Percentiles rank a stretch among this genome's conserved stretches.
These are phyloP conservation scores for Aspergillus sp. DNA, from an alignment of 2,329 filamentous ascomycete genomes.

Conservation along the genomic window DNA sequence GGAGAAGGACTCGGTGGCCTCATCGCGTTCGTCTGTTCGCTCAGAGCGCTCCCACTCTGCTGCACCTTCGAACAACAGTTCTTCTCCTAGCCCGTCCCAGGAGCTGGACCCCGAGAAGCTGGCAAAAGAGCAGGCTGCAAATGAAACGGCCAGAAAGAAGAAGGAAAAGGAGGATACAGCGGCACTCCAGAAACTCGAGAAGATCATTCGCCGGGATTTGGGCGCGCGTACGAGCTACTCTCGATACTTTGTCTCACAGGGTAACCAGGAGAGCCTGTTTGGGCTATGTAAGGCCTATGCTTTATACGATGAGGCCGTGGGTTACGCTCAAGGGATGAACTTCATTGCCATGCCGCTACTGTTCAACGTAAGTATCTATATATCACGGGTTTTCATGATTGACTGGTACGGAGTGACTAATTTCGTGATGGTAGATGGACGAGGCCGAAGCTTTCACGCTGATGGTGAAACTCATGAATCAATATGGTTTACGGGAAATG, in stretches of 20 bases:
- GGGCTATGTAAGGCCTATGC: slow-evolving; percentile 97
- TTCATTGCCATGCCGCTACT: slow-evolving; percentile 95
- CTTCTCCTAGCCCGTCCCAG: slow-evolving; percentile 56
- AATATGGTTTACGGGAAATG: slow-evolving; percentile 87
- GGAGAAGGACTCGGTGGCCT: slow-evolving; percentile 62
- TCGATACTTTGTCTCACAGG: slow-evolving; percentile 88
- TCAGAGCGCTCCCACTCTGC: slow-evolving; percentile 70
- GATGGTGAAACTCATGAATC: slow-evolving; percentile 91
- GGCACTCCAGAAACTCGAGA: slow-evolving; percentile 79
- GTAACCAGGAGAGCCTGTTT: slow-evolving; percentile 89
- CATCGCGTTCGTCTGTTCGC: slow-evolving; percentile 78
- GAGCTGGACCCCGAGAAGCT: slow-evolving; percentile 65
- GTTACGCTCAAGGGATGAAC: slow-evolving; percentile 98
- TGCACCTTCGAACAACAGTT: slow-evolving; percentile 55
- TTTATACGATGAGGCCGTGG: slow-evolving; percentile 88
- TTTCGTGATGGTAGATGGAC: slow-evolving; percentile 65
- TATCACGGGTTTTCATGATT: background rate
- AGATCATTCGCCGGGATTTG: slow-evolving; percentile 84
- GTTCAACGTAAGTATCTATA: slow-evolving; percentile 69
- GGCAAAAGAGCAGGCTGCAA: slow-evolving; percentile 63
- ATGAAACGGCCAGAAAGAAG: slow-evolving; percentile 69
- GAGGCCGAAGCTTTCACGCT: slow-evolving; percentile 96
- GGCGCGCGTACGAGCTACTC: slow-evolving; percentile 94
- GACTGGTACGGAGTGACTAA: slow-evolving; percentile 7
- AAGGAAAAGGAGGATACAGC: slow-evolving; percentile 75